Percentiles rank a stretch among this genome's conserved stretches.
phyloP scores from a whole-genome alignment of 495 filamentous ascomycete genomes.

The Hypoxylon perforatum region DNA sequence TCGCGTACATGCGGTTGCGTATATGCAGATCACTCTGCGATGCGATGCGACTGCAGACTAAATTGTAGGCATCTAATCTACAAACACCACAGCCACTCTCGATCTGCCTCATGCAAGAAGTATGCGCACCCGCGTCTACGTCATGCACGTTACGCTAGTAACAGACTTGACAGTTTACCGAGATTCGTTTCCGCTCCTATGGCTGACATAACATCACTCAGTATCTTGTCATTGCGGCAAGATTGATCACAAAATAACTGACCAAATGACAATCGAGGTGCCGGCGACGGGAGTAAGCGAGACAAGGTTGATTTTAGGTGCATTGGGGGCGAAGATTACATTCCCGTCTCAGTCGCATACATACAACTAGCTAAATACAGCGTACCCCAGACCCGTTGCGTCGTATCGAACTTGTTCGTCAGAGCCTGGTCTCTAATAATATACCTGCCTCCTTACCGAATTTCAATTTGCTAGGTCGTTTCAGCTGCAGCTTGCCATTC shows the following conservation, averaged over 20 bases:
- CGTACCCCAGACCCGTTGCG: slow-evolving; percentile 11
- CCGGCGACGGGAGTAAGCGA: too few species aligned
- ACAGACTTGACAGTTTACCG: slow-evolving; percentile 10
- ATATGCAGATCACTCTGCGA: slow-evolving; percentile 22
- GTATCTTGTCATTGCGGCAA: too few species aligned
- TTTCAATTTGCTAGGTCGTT: slow-evolving; percentile 18
- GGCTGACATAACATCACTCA: too few species aligned
- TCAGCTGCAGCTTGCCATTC: slow-evolving; percentile 23
- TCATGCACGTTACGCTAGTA: slow-evolving; percentile 19
- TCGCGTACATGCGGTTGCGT: too few species aligned
- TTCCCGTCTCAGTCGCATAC: slow-evolving; percentile 9
- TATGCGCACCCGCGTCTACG: slow-evolving; percentile 13
- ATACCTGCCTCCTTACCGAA: slow-evolving; percentile 17
- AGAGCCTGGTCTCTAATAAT: slow-evolving; percentile 30
- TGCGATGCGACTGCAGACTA: slow-evolving; percentile 14
- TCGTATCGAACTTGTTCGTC: slow-evolving; percentile 9
- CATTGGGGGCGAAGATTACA: slow-evolving; percentile 11
- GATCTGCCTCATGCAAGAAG: slow-evolving; percentile 41
- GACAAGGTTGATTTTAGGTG: background rate
- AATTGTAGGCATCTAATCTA: slow-evolving; percentile 9
- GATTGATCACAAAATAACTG: too few species aligned
- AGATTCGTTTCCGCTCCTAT: background rate
- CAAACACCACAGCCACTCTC: slow-evolving; percentile 26
- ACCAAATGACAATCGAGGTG: too few species aligned
- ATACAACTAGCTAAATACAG: slow-evolving; percentile 9